Evolutionary conservation across 352 stramenopile genomes (phyloP), one percentile per base, ranked within the genome.

Genomic region (Phytophthora litchii): DNA sequence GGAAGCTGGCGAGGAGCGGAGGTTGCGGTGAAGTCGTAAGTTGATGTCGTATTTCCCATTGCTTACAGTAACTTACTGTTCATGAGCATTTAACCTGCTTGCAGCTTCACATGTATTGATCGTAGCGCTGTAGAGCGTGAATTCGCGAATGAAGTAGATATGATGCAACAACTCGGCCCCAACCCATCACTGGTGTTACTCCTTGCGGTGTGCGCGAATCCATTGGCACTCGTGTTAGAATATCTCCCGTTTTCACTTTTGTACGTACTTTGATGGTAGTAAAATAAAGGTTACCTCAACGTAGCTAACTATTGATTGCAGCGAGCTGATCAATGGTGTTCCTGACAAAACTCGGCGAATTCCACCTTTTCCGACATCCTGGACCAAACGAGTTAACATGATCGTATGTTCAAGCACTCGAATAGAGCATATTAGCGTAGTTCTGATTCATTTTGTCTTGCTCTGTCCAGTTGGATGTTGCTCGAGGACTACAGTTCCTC

Each of bases 241-340:
- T 91, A 88, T 53, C 72, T 92, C 5, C 77, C 79, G 2, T 91
- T 91, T 51, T 91, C 80, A 5, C 72, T 92, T 11, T 94, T 91
- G 82, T 92, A 74, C 21, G 74, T 55, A 32, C n/a, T 6, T 45
- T 10, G 14, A 5, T 41, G 12, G 7, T 31, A 19, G 12, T n/a
- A 20, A 13, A 23, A 16, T 34, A 10, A 4, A 32, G 8, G 10
- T 34, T 52, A 16, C 4, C n/a, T 7, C 10, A 20, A 19, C 37
- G 25, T 12, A 31, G 5, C 25, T 52, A 36, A 54, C 9, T 42
- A 47, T 21, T 52, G 31, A 35, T 3, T 49, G 7, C 54, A 93
- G 81, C 48, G 79, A 92, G 42, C 53, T 89, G 32, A 91, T 94
- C 49, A 92, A 92, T 46, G 85, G 79, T 5, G 74, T 83, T 14